Conservation (phyloP, 2,329 filamentous ascomycete genomes). For the Aspergillus sp. region DNA sequence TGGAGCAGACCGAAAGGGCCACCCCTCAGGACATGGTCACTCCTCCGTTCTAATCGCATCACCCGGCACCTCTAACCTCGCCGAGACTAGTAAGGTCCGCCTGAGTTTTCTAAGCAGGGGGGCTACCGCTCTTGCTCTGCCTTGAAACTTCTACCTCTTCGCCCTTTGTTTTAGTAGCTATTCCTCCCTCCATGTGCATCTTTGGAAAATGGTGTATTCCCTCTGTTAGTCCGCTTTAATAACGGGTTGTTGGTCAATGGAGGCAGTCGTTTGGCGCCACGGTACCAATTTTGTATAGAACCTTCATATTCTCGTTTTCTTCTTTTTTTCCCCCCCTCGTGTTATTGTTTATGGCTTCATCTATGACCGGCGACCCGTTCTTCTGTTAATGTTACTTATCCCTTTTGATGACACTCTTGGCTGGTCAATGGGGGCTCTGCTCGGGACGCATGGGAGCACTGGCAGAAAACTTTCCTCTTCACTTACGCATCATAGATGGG, state of each 20-base stretch:
- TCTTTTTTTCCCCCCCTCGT: slow-evolving; percentile 8
- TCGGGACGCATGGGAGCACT: slow-evolving; percentile 29
- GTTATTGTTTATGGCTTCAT: slow-evolving; percentile 25
- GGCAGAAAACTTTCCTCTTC: slow-evolving; percentile 28
- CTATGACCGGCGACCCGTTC: slow-evolving; percentile 28
- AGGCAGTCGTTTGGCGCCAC: slow-evolving; percentile 39
- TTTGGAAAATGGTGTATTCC: slow-evolving; percentile 35
- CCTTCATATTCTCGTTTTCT: slow-evolving; percentile 26
- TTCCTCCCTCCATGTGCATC: slow-evolving; percentile 35
- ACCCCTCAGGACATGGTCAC: slow-evolving; percentile 44
- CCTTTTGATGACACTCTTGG: slow-evolving; percentile 26
- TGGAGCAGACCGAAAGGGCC: slow-evolving; percentile 73
- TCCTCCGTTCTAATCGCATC: slow-evolving; percentile 49
- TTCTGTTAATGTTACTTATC: slow-evolving; percentile 23
- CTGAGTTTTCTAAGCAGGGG: slow-evolving; percentile 3
- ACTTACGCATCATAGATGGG: slow-evolving; percentile 40
- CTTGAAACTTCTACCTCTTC: slow-evolving; percentile 31
- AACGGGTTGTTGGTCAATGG: slow-evolving; percentile 34
- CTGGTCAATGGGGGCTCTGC: slow-evolving; percentile 21
- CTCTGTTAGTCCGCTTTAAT: slow-evolving; percentile 32
- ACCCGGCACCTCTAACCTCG: slow-evolving; percentile 2
- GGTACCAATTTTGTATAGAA: slow-evolving; percentile 43
- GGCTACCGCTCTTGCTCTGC: slow-evolving; percentile 12
- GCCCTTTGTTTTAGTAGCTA: slow-evolving; percentile 46
- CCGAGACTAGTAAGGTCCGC: slow-evolving; percentile 17